Conservation (phyloP, 192 early-diverging fungal genomes). For the Helicostylum pulchrum region DNA sequence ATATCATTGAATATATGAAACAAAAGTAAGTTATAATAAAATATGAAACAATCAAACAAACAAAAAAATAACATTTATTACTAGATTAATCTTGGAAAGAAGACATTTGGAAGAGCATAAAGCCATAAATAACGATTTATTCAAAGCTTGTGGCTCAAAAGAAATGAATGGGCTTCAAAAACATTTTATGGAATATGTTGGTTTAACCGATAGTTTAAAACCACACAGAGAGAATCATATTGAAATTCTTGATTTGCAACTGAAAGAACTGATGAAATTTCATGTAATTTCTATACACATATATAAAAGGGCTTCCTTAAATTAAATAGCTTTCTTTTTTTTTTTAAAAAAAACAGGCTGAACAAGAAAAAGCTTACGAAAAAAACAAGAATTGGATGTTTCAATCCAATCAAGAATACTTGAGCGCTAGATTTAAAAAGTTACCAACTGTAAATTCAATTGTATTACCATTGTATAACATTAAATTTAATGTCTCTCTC, state of each 20-base stretch:
- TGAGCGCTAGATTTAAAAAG: constrained; percentile 1
- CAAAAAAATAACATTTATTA: not conserved
- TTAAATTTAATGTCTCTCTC: not conserved
- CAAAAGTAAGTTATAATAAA: not conserved
- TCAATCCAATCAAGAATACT: constrained; percentile 19
- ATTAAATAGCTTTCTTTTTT: not conserved
- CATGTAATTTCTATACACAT: not conserved
- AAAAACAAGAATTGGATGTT: constrained; percentile 15
- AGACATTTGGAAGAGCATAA: not conserved
- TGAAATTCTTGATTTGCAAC: constrained; percentile 14
- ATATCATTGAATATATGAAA: constrained; percentile 10
- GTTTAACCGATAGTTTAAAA: constrained; percentile 1
- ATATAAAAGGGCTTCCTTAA: not conserved
- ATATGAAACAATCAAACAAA: not conserved
- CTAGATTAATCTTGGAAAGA: not conserved
- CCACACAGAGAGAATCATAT: constrained; percentile 5
- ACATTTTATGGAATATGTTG: constrained; percentile 9
- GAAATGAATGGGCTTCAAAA: not conserved
- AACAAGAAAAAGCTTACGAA: constrained; percentile 10
- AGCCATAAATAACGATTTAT: not conserved
- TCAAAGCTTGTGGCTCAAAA: not conserved
- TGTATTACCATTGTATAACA: not conserved
- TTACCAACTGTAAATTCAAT: constrained; percentile 12
- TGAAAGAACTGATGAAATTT: constrained; percentile 16
- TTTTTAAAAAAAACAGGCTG: not conserved